phyloP scores from a whole-genome alignment of 2,329 filamentous ascomycete genomes.

The Dothiorella sarmentorum region DNA sequence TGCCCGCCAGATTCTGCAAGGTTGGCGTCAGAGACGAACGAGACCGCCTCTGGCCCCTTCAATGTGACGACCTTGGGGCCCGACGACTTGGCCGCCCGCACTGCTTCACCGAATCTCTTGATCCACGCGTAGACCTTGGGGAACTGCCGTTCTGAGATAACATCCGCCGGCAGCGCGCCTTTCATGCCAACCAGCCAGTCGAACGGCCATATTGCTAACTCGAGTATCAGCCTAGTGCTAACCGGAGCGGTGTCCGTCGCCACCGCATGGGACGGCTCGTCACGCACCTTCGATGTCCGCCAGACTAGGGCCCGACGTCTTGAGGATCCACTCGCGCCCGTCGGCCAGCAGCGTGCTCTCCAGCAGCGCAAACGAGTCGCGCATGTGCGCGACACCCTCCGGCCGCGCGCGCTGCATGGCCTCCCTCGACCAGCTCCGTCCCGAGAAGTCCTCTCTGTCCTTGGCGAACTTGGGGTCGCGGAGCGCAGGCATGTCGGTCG shows the following conservation, averaged over 20 bases:
- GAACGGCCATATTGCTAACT: conserved; percentile 58
- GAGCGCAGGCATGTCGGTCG: conserved; percentile 51
- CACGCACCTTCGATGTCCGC: conserved; percentile 62
- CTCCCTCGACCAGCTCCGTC: conserved; percentile 41
- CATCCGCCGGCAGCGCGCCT: conserved; percentile 52
- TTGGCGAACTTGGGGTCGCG: conserved; percentile 57
- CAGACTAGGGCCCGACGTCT: conserved; percentile 51
- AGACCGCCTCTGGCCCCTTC: conserved; percentile 54
- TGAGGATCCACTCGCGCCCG: conserved; percentile 63
- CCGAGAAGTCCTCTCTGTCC: conserved; percentile 53
- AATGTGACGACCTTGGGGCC: conserved; percentile 44
- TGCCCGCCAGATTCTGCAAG: conserved; percentile 46
- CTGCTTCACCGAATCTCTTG: conserved; percentile 53
- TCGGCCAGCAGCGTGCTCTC: conserved; percentile 63
- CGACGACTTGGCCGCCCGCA: conserved; percentile 43
- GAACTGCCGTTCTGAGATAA: conserved; percentile 52
- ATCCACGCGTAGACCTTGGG: conserved; percentile 64
- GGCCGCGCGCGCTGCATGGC: conserved; percentile 44
- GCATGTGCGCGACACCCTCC: conserved; percentile 56
- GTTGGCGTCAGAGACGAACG: conserved; percentile 44
- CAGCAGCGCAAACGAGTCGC: conserved; percentile 54
- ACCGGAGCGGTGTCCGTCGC: conserved; percentile 2
- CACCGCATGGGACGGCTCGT: background rate
- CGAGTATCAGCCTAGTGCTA: conserved; percentile 1
- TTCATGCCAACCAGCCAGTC: conserved; percentile 61